Evolutionary conservation across 2,329 filamentous ascomycete species (phyloP).

Genomic region (Camptophora hylomeconis): DNA sequence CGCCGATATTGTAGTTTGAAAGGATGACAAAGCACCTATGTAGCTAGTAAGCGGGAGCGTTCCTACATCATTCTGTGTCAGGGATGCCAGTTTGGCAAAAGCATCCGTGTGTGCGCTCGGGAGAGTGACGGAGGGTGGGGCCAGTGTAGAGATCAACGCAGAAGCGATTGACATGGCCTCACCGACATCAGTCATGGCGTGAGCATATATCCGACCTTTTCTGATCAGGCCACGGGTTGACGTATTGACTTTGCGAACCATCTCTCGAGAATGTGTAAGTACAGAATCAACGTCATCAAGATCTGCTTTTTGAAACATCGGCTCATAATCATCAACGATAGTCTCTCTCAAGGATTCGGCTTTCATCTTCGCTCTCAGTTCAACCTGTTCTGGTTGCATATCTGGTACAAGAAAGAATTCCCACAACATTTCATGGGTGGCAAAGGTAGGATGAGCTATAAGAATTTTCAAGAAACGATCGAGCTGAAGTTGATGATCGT

Average conservation of each 20-base stretch:
- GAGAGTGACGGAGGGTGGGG: slow-evolving; percentile 43
- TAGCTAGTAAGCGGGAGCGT: slow-evolving; percentile 61
- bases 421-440: slow-evolving; percentile 95
- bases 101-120: slow-evolving; percentile 56
- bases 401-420: slow-evolving; percentile 97
- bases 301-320: slow-evolving; percentile 44
- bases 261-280: slow-evolving; percentile 78
- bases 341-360: slow-evolving; percentile 70
- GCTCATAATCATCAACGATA: slow-evolving; percentile 77
- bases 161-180: slow-evolving; percentile 30
- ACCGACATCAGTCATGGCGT: slow-evolving; percentile 40
- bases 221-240: slow-evolving; percentile 73
- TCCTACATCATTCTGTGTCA: slow-evolving; percentile 48
- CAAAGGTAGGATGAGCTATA: slow-evolving; percentile 78
- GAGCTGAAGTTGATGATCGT: slow-evolving; percentile 74
- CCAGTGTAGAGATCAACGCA: slow-evolving; percentile 38
- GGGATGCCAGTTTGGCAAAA: slow-evolving; percentile 55
- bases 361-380: slow-evolving; percentile 75
- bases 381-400: slow-evolving; percentile 78
- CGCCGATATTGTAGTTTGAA: slow-evolving; percentile 74
- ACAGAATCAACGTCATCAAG: slow-evolving; percentile 86
- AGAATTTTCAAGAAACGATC: slow-evolving; percentile 82
- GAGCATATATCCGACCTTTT: slow-evolving; percentile 59
- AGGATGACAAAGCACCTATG: slow-evolving; percentile 61
- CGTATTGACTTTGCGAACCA: slow-evolving; percentile 71